A percentile compares a stretch with the other conserved stretches of the same genome.
phyloP scores from a whole-genome alignment of 169 alveolate genomes.

The Plasmodium coatneyi region DNA sequence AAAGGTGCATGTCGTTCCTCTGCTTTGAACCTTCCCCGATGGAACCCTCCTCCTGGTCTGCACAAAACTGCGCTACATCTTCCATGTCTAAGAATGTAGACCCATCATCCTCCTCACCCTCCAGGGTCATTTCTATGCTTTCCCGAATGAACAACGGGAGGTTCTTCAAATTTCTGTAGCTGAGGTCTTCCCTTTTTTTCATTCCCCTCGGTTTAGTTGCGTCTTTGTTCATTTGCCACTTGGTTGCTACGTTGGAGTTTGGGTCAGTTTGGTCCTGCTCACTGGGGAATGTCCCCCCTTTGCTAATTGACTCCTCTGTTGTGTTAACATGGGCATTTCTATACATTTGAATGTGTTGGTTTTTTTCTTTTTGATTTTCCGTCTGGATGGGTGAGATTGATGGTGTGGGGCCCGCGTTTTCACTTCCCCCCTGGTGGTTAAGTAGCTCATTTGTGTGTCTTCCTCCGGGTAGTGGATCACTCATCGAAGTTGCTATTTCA shows the following conservation, averaged over 20 bases:
- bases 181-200: background rate
- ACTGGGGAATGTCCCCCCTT: background rate
- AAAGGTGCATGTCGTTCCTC: background rate
- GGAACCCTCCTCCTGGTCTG: background rate
- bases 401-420: no score
- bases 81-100: background rate
- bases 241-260: background rate
- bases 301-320: background rate
- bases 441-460: background rate
- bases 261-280: background rate
- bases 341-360: background rate
- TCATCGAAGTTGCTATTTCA: background rate
- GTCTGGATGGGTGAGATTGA: background rate
- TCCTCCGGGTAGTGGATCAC: background rate
- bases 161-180: conserved; percentile 18
- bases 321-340: background rate
- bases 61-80: background rate
- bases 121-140: conserved; percentile 18
- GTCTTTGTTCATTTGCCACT: background rate
- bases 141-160: conserved; percentile 49
- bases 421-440: background rate
- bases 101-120: conserved; percentile 6
- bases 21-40: background rate
- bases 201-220: background rate
- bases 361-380: background rate